Base-by-base conservation (phyloP, 225 moss, liverwort and hornwort genomes). In the Bryoerythrophyllum caledonicum region DNA sequence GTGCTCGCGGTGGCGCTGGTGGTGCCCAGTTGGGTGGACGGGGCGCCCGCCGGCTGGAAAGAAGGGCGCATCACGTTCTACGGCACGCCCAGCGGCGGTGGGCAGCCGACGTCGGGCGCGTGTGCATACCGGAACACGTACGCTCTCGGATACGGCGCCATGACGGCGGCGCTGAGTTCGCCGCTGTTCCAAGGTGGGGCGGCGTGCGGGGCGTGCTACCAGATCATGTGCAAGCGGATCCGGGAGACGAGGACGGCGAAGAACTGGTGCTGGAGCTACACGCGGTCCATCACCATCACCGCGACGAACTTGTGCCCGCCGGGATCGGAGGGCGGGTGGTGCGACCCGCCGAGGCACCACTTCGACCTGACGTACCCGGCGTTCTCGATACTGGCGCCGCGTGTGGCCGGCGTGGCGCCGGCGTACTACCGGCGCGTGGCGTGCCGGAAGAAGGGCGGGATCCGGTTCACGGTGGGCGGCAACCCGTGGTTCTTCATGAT, bases 281-380 rank as follows among this genome's bases (percentile, higher is more conserved):
- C 38, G 38, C 38, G 38, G 38, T 38, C 38, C 8, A 38, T 38
- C 10, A 38, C 38, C 1, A 10, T 38, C 38, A 38, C 38, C 9
- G 38, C 38, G 9, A 38, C 38, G 8, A 38, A 38, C 38, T 1
- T 38, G 38, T 38, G 86, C 25, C 88, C 88, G 3, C 86, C 88
- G 0, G 78, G 79, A 1, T 81, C 82, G 3, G 35, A 60, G 8
- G 79, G 85, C 1, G 52, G 65, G 0, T 89, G 88, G 88, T 89
- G 88, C 48, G 25, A 89, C 32, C 58, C 71, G 7, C 86, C 85
- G 6, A 10, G 51, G 0, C 3, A 0, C 0, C 88, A 89, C 70
- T 89, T 89, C 44, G 86, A 89, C 65, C 74, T 89, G 10, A 35
- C 86, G 0, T 12, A 62, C 70, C 86, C 86, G 3, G 78, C 80